Evolutionary conservation across 345 rosid genomes (phyloP).

Genomic region (Gossypium raimondii): DNA sequence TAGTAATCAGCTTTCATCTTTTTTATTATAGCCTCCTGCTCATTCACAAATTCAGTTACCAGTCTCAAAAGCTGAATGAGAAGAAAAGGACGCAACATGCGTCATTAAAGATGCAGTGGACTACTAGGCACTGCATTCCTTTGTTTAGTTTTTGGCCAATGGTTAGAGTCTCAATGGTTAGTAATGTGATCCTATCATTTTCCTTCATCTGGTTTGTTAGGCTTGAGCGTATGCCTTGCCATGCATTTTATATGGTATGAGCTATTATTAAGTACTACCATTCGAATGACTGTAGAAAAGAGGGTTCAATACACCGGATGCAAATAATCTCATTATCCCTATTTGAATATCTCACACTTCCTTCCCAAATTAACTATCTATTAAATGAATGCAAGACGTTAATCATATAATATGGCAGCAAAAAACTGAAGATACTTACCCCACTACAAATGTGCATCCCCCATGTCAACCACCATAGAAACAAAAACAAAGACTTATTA

Average conservation of each 20-base stretch:
- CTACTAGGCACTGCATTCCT: neutral
- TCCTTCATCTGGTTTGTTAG: conserved; percentile 3
- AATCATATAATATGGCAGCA: conserved; percentile 17
- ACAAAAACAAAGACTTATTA: conserved; percentile 35
- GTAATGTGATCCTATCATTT: neutral
- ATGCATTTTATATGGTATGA: neutral
- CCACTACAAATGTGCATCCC: conserved; percentile 60
- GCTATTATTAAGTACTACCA: neutral
- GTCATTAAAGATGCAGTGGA: neutral
- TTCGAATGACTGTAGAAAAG: neutral
- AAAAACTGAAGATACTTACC: conserved; percentile 51
- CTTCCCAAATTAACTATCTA: conserved; percentile 5
- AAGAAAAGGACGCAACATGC: neutral
- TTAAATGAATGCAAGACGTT: neutral
- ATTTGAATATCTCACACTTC: neutral
- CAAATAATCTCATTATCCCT: neutral
- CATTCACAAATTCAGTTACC: neutral
- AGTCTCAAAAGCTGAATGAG: neutral
- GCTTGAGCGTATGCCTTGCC: neutral
- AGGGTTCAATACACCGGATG: neutral
- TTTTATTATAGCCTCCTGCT: neutral
- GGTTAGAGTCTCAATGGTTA: neutral
- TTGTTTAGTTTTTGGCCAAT: neutral
- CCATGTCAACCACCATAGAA: conserved; percentile 31
- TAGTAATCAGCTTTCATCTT: neutral